A percentile compares a stretch with the other conserved stretches of the same genome.
Evolutionary conservation across 139 green algal species (phyloP).

Genomic region (Volvox reticuliferus): DNA sequence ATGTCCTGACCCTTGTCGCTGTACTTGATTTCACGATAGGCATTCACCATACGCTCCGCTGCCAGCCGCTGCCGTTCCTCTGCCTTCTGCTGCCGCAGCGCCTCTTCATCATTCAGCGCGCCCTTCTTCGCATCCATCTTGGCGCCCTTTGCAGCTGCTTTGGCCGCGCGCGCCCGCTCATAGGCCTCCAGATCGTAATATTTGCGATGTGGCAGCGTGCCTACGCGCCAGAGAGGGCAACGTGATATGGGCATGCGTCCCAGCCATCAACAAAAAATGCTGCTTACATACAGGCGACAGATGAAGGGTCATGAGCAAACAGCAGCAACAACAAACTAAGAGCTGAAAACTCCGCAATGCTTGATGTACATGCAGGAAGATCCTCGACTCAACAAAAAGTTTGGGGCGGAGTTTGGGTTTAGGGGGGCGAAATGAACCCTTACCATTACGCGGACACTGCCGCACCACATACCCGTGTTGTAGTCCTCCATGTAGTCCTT

Average conservation of each 20-base stretch:
- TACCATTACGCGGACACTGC: too few relatives aligned
- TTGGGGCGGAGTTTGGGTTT: too few relatives aligned
- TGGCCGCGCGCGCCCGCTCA: slow-evolving; percentile 63
- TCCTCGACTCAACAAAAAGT: too few relatives aligned
- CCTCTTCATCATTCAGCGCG: slow-evolving; percentile 74
- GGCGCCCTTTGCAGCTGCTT: slow-evolving; percentile 62
- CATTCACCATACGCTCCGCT: slow-evolving; percentile 72
- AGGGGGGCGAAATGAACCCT: too few relatives aligned
- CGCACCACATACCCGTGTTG: slow-evolving; percentile 67
- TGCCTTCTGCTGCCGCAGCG: slow-evolving; percentile 67
- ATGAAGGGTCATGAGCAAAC: too few relatives aligned
- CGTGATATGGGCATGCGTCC: too few relatives aligned
- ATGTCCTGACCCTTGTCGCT: slow-evolving; percentile 73
- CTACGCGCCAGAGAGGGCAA: slow-evolving; percentile 22
- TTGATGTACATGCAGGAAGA: too few relatives aligned
- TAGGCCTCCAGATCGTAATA: slow-evolving; percentile 88
- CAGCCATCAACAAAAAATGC: too few relatives aligned
- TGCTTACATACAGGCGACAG: too few relatives aligned
- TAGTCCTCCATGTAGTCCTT: slow-evolving; percentile 83
- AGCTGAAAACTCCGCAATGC: too few relatives aligned
- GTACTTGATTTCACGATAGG: slow-evolving; percentile 81
- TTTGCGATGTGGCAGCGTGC: slow-evolving; percentile 82
- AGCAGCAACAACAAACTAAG: too few relatives aligned
- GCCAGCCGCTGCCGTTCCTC: slow-evolving; percentile 64
- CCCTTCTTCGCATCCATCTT: slow-evolving; percentile 47